Conservation (phyloP, 2,329 filamentous ascomycete genomes). For the Botrytis squamosa region DNA sequence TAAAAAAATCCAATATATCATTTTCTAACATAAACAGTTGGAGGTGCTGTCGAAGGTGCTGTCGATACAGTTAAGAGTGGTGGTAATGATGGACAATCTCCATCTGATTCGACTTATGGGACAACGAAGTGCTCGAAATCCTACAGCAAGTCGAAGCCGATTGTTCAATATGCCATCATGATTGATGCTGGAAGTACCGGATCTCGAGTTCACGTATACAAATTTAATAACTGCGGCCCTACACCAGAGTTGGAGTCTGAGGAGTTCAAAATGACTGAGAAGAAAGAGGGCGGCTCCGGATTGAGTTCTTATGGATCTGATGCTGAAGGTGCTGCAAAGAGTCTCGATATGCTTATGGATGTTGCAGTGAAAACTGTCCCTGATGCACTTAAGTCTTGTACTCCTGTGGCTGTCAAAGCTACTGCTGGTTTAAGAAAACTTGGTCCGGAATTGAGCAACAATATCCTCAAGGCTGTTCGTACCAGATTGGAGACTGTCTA, state of each 20-base stretch:
- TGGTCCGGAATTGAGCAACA: conserved; percentile 74
- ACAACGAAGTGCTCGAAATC: conserved; percentile 79
- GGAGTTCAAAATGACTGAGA: conserved; percentile 89
- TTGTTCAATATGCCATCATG: conserved; percentile 98
- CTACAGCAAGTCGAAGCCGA: conserved; percentile 81
- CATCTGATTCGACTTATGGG: conserved; percentile 61
- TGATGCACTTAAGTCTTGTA: conserved; percentile 85
- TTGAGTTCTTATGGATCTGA: conserved; percentile 86
- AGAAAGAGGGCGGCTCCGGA: conserved; percentile 69
- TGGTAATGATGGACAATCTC: conserved; percentile 49
- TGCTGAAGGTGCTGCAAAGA: conserved; percentile 83
- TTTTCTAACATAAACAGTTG: conserved; percentile 25
- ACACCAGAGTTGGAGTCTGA: conserved; percentile 94
- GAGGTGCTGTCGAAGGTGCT: conserved; percentile 26
- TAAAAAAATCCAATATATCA: background rate
- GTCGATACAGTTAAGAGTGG: conserved; percentile 24
- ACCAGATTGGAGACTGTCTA: conserved; percentile 81
- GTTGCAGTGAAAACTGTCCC: conserved; percentile 83
- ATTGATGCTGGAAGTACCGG: conserved; percentile 97
- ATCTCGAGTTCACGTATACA: conserved; percentile 96
- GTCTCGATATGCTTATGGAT: conserved; percentile 82
- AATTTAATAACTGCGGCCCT: conserved; percentile 96
- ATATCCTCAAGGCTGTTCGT: conserved; percentile 83
- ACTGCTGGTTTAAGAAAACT: conserved; percentile 90
- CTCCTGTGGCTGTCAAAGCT: conserved; percentile 94